phyloP scores from a whole-genome alignment of 179 eudicot genomes.

The Beta corolliflora region DNA sequence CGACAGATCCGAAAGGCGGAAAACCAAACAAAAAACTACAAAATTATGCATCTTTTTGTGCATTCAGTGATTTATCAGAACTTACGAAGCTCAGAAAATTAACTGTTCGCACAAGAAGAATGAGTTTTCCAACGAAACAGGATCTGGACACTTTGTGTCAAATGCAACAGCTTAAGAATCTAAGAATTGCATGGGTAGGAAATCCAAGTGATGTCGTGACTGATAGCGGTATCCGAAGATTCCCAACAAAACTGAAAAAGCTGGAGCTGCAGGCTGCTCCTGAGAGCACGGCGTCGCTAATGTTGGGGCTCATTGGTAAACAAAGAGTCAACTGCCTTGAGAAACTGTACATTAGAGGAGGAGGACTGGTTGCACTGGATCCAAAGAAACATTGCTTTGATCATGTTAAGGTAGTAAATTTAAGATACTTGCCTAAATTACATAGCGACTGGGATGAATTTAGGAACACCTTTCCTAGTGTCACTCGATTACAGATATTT shows the following conservation, averaged over 20 bases:
- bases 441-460: background rate
- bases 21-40: no score
- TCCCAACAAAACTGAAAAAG: background rate
- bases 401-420: background rate
- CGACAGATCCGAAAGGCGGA: no score
- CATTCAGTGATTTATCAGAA: background rate
- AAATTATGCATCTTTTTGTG: background rate
- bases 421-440: conserved; percentile 7
- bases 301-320: conserved; percentile 8
- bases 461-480: background rate
- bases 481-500: background rate
- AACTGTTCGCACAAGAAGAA: conserved; percentile 5
- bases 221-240: no score
- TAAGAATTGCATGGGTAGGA: conserved; percentile 12
- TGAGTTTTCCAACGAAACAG: background rate
- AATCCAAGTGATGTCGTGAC: no score
- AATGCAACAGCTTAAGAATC: background rate
- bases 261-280: conserved; percentile 19
- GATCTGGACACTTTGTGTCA: background rate
- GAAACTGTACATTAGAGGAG: conserved; percentile 21
- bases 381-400: background rate
- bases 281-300: background rate
- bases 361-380: background rate
- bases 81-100: background rate
- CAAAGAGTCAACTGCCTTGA: background rate